Percentiles rank a stretch among this genome's conserved stretches.
phyloP scores from a whole-genome alignment of 345 rosid species.

The Mangifera indica region DNA sequence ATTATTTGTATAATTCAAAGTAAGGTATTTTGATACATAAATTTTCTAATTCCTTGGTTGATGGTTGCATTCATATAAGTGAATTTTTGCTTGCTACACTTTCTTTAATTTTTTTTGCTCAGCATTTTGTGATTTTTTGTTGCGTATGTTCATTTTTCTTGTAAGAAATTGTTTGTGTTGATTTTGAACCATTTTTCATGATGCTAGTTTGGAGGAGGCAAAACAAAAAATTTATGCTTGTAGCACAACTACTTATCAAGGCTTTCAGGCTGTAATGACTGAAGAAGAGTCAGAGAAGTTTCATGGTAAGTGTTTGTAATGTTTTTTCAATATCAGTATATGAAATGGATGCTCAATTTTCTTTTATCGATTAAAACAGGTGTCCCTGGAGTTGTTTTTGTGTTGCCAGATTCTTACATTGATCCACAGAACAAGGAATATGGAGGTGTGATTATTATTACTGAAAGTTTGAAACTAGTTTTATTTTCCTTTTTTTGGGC shows the following conservation, averaged over 20 bases:
- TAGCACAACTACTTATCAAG: constrained; percentile 90
- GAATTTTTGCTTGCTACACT: not conserved
- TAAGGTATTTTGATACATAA: not conserved
- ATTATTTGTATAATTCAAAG: not conserved
- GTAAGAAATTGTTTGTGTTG: not conserved
- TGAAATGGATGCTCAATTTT: constrained; percentile 16
- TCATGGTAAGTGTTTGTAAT: constrained; percentile 35
- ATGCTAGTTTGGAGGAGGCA: constrained; percentile 79
- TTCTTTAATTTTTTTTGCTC: not conserved
- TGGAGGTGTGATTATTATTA: constrained; percentile 64
- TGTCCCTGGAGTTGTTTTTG: constrained; percentile 76
- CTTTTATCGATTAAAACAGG: constrained; percentile 39
- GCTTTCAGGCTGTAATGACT: constrained; percentile 92
- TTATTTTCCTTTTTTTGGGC: not conserved
- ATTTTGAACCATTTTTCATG: constrained; percentile 17
- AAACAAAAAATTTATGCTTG: constrained; percentile 85
- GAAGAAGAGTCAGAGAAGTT: constrained; percentile 84
- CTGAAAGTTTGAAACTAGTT: too few relatives aligned
- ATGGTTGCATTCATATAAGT: not conserved
- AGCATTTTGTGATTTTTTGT: not conserved
- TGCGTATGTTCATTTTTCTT: not conserved
- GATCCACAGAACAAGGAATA: constrained; percentile 86
- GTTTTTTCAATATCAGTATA: not conserved
- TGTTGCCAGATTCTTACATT: constrained; percentile 90
- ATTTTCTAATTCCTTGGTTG: not conserved